Conservation (phyloP, 2,329 filamentous ascomycete genomes). For the Pseudogymnoascus sp. region DNA sequence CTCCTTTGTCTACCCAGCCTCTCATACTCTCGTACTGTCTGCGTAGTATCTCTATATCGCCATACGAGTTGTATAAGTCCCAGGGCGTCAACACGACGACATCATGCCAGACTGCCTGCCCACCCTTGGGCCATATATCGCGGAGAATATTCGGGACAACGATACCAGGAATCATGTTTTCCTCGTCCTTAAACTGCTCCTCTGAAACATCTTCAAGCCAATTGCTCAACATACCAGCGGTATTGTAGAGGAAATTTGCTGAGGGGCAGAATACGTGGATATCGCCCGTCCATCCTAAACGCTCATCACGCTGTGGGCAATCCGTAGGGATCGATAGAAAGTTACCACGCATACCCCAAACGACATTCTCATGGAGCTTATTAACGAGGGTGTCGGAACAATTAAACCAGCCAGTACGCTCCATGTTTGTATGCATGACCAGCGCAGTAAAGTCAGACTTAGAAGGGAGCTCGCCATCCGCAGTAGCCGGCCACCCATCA, state of each 20-base stretch:
- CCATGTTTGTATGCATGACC: not conserved
- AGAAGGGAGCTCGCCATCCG: not conserved
- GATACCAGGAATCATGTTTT: slow-evolving; percentile 13
- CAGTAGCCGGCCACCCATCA: slow-evolving; percentile 27
- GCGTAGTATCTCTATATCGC: slow-evolving; percentile 31
- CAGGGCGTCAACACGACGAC: slow-evolving; percentile 35
- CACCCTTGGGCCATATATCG: slow-evolving; percentile 14
- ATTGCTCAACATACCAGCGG: slow-evolving; percentile 30
- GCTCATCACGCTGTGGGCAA: slow-evolving; percentile 41
- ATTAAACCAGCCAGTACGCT: slow-evolving; percentile 31
- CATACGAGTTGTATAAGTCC: slow-evolving; percentile 33
- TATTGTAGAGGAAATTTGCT: slow-evolving; percentile 37
- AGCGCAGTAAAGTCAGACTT: not conserved
- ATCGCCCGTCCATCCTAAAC: slow-evolving; percentile 42
- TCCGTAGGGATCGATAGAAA: slow-evolving; percentile 40
- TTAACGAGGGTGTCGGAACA: slow-evolving; percentile 34
- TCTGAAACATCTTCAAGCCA: slow-evolving; percentile 34
- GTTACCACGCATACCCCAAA: slow-evolving; percentile 41
- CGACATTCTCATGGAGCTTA: slow-evolving; percentile 37
- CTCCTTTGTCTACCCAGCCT: slow-evolving; percentile 34
- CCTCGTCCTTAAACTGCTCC: not conserved
- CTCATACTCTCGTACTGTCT: slow-evolving; percentile 35
- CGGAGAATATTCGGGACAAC: slow-evolving; percentile 19
- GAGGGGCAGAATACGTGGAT: slow-evolving; percentile 38
- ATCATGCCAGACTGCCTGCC: slow-evolving; percentile 35